Evolutionary conservation across 768 basidiomycete genomes (phyloP), one percentile per base, ranked within the genome.

Genomic region (Panellus pusillus): DNA sequence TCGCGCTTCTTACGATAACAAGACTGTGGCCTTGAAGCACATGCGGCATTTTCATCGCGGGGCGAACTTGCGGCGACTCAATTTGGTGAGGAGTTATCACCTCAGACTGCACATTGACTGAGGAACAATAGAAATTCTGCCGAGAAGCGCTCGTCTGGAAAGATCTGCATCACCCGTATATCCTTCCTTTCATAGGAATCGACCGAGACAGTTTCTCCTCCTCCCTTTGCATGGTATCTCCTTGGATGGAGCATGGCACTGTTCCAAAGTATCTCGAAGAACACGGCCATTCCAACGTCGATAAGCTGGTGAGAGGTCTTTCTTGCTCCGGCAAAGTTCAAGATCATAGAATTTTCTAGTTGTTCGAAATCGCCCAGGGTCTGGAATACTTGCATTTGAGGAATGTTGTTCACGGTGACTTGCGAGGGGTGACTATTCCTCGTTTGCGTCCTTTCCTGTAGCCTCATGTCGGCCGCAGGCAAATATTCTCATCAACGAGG

Each of bases 251-350:
- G 13, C 18, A 47, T 38, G 52, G 52, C 2, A 54, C 20, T 8
- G 45, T 47, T 12, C 14, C 36, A 12, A 6, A 35, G 20, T 54
- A 36, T 32, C 45, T 54, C 13, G 68, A 70, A 28, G 39, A 31
- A n/a, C 47, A 43, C 9, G 35, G 36, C 24, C 18, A 38, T 38
- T 11, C 35, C n/a, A 17, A 49, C 11, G 20, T 38, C 11, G 47
- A 37, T 14, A 38, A 18, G 14, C 20, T 49, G 19, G 24, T 24
- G 24, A 24, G 24, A 24, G 24, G 24, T 24, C 24, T 24, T 24
- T 24, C 24, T 24, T 24, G 24, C 24, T 24, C 24, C 24, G 24
- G 3, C 24, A 6, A 24, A 24, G 24, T 24, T 24, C 24, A 24
- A 24, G 24, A 24, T 24, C 24, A 3, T 24, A 6, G 6, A 24